These are phyloP conservation scores for Moringa oleifera DNA, from an alignment of 345 rosid species.

Conservation along the genomic window DNA sequence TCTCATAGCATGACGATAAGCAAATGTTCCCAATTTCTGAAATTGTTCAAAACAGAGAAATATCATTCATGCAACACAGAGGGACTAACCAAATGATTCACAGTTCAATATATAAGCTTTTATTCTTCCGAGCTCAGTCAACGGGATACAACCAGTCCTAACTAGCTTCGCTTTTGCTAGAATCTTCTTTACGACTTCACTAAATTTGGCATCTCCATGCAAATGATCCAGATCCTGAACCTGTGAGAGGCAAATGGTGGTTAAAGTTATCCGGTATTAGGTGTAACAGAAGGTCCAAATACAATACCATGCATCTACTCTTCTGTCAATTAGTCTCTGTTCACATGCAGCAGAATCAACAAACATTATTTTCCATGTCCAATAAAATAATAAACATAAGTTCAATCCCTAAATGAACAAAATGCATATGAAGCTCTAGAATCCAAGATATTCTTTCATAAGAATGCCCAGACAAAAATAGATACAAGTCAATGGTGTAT, in stretches of 20 bases:
- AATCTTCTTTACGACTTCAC: conserved; percentile 50
- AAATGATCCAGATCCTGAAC: conserved; percentile 42
- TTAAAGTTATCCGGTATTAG: background rate
- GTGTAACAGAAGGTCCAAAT: background rate
- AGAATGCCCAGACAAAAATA: background rate
- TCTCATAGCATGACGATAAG: background rate
- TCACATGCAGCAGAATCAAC: background rate
- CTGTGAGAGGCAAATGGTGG: conserved; percentile 20
- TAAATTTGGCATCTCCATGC: conserved; percentile 24
- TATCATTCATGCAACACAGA: background rate
- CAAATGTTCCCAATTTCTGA: background rate
- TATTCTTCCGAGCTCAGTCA: conserved; percentile 55
- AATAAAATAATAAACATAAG: too few relatives aligned
- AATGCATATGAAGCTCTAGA: background rate
- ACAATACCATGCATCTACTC: background rate
- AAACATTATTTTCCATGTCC: background rate
- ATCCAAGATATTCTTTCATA: background rate
- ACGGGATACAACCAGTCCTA: conserved; percentile 46
- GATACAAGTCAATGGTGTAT: conserved; percentile 7
- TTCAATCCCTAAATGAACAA: background rate
- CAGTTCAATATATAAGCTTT: conserved; percentile 59
- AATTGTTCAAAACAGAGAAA: conserved; percentile 1
- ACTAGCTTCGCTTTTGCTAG: conserved; percentile 70
- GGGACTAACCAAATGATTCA: conserved; percentile 53
- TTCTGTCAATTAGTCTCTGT: background rate